Percentiles rank a stretch among this genome's conserved stretches.
These are phyloP conservation scores for Anthracocystis setariae DNA, from an alignment of 1,284 basidiomycete genomes.

Conservation along the genomic window DNA sequence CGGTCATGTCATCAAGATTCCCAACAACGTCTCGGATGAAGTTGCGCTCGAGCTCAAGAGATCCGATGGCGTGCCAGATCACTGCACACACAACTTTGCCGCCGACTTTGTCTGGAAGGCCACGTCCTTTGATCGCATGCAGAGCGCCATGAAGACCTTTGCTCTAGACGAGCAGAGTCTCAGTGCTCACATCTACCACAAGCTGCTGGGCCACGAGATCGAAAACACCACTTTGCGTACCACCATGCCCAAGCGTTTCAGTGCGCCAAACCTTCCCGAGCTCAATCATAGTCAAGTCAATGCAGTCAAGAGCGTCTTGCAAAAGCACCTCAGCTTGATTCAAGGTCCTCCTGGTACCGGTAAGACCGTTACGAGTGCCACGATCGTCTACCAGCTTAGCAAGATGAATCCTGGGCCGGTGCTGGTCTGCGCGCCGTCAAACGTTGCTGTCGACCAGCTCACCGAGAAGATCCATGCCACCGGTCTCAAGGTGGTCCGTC, in stretches of 20 bases:
- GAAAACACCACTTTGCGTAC: conserved; percentile 82
- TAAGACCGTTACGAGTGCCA: conserved; percentile 99
- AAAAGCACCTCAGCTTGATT: conserved; percentile 97
- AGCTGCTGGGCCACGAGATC: conserved; percentile 93
- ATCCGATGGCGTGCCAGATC: conserved; percentile 91
- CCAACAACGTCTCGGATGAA: conserved; percentile 99
- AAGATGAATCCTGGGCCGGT: conserved; percentile 99
- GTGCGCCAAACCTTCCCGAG: conserved; percentile 95
- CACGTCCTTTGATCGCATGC: conserved; percentile 99
- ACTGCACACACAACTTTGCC: conserved; percentile 92
- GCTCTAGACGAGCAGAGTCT: conserved; percentile 99
- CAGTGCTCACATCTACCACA: conserved; percentile 98
- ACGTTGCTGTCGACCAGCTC: conserved; percentile 98
- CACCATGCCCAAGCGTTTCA: conserved; percentile 95
- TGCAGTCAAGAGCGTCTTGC: conserved; percentile 96
- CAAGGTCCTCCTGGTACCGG: conserved; percentile 96
- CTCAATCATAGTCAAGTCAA: conserved; percentile 99
- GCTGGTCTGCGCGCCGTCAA: conserved; percentile 97
- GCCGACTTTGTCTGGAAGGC: conserved; percentile 99
- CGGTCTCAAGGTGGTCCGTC: conserved; percentile 94
- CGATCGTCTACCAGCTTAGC: conserved; percentile 96
- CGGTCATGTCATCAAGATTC: conserved; percentile 97
- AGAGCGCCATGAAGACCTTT: conserved; percentile 98
- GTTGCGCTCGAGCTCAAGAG: conserved; percentile 91
- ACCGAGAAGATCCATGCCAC: conserved; percentile 98